These are phyloP conservation scores for Zygnema circumcarinatum DNA, from an alignment of 139 green algal species.

Conservation along the genomic window DNA sequence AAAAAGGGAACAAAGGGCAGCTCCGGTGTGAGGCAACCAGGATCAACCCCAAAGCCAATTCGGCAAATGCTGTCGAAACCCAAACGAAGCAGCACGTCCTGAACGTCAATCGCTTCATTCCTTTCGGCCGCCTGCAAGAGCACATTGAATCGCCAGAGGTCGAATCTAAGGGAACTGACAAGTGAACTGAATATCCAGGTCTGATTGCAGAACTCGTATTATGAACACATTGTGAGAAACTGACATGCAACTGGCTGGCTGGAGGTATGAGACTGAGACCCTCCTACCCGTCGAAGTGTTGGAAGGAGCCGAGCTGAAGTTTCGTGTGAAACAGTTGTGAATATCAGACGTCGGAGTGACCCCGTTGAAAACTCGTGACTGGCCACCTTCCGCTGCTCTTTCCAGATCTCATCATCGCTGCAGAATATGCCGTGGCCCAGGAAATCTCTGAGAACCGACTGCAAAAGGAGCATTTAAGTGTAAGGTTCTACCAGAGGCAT, in stretches of 20 bases:
- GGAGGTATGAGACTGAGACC: too few species aligned
- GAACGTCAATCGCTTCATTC: conserved; percentile 1
- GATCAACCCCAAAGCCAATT: conserved; percentile 48
- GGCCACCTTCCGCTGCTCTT: background rate
- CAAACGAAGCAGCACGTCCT: conserved; percentile 44
- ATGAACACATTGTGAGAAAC: too few species aligned
- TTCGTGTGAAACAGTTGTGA: background rate
- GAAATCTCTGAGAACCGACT: background rate
- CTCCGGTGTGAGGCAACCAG: conserved; percentile 39
- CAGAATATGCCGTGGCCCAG: background rate
- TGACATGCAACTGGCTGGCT: too few species aligned
- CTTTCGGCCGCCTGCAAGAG: background rate
- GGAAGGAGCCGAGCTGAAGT: background rate
- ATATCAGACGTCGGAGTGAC: conserved; percentile 38
- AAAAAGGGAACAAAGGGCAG: conserved; percentile 38
- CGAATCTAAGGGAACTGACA: too few species aligned
- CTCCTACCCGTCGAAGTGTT: too few species aligned
- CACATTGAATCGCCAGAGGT: too few species aligned
- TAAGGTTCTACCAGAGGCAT: too few species aligned
- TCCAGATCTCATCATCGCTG: background rate
- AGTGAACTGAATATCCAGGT: too few species aligned
- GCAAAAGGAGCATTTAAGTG: too few species aligned
- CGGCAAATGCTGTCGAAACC: conserved; percentile 52
- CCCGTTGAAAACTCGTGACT: conserved; percentile 44
- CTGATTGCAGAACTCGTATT: too few species aligned